Percentiles rank a stretch among this genome's conserved stretches.
Evolutionary conservation across 2,329 filamentous ascomycete genomes (phyloP).

Genomic region (Coniochaeta pulveracea): DNA sequence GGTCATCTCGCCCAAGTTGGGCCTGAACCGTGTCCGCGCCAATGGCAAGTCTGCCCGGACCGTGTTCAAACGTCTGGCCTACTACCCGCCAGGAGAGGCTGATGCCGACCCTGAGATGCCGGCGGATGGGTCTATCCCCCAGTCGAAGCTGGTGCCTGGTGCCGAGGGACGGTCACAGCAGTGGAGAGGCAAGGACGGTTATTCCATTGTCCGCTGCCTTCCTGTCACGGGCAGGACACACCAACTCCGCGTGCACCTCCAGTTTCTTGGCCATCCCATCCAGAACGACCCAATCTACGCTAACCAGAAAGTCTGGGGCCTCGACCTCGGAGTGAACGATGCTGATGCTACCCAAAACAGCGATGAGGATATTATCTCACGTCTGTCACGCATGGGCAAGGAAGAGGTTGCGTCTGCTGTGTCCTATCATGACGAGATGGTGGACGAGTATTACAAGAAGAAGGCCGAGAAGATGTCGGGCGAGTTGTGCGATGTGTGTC

Average conservation of each 20-base stretch:
- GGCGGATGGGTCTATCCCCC: constrained; percentile 1
- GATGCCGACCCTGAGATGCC: constrained; percentile 3
- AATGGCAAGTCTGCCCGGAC: constrained; percentile 85
- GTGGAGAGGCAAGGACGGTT: constrained; percentile 56
- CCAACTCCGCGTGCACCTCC: constrained; percentile 87
- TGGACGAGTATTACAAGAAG: constrained; percentile 78
- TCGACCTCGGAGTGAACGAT: constrained; percentile 58
- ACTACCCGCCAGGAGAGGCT: constrained; percentile 53
- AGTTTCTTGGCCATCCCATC: constrained; percentile 90
- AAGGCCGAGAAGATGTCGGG: constrained; percentile 93
- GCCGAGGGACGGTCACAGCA: constrained; percentile 19
- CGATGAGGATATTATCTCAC: constrained; percentile 82
- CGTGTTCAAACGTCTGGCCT: constrained; percentile 85
- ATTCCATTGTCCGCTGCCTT: constrained; percentile 89
- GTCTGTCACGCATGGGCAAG: constrained; percentile 85
- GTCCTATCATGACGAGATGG: constrained; percentile 88
- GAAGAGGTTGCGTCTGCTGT: constrained; percentile 83
- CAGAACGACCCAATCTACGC: constrained; percentile 97
- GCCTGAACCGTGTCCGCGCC: constrained; percentile 86
- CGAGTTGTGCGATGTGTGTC: constrained; percentile 66
- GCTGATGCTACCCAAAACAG: constrained; percentile 56
- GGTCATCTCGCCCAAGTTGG: constrained; percentile 87
- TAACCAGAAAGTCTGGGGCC: constrained; percentile 84
- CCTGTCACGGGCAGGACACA: constrained; percentile 91
- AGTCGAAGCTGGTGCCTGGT: constrained; percentile 8